Base-by-base conservation (phyloP, 1,139 yeast genomes). In the Candida tetrigidarum region DNA sequence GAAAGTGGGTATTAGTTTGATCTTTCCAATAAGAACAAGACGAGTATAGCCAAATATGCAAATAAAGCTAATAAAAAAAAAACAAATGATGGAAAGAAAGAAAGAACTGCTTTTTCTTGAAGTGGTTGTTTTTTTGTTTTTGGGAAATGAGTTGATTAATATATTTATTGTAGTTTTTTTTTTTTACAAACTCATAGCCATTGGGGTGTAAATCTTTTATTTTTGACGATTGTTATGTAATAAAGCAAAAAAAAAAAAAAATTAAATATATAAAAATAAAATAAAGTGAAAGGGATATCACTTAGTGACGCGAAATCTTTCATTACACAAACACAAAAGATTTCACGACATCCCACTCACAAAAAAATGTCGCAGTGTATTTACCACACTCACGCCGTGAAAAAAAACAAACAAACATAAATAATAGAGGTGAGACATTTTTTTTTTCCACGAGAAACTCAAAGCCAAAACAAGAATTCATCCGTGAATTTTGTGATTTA, bases 241-340 rank as follows among this genome's bases (percentile, higher is more conserved):
- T 10, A 9, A 9, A 18, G 12, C 11, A 30, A 18, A n/a, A n/a
- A n/a, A n/a, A n/a, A n/a, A n/a, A n/a, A n/a, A n/a, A n/a, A n/a
- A n/a, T n/a, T 22, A 10, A 7, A 10, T 22, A 10, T 22, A 10
- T 7, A 5, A 14, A 12, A 28, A 2, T 32, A 25, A 32, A 32
- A 32, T n/a, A n/a, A n/a, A n/a, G n/a, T n/a, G n/a, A 25, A 25
- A 32, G 36, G 36, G 36, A 18, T 20, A 5, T 22, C 36, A 32
- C 36, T 32, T 32, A 32, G 36, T 32, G 36, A 32, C 36, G 36
- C 36, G 36, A 32, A 32, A n/a, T 32, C 6, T 32, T 32, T 19
- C 12, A 7, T 32, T 19, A 32, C 36, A 32, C 34, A 32, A 32
- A 32, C 16, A 15, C 33, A 32, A n/a, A 19, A 22, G 25, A 7